A percentile compares a stretch with the other conserved stretches of the same genome.
Evolutionary conservation across 169 alveolate species (phyloP).

Genomic region (Amoebophrya sp.): DNA sequence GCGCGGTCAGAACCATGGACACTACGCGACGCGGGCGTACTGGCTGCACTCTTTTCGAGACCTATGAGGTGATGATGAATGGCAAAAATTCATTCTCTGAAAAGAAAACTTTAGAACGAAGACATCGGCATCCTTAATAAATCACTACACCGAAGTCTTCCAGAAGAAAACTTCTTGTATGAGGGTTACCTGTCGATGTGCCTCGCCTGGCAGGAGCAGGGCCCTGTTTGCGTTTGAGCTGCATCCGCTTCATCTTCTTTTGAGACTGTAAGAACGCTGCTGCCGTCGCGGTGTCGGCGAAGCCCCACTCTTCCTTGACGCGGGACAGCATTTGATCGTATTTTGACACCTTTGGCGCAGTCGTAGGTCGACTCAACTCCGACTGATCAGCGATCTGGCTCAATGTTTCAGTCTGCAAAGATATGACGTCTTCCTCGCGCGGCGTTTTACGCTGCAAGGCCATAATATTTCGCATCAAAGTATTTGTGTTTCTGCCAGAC

Average conservation of each 20-base stretch:
- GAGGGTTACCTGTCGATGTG: neutral
- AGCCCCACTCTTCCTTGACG: neutral
- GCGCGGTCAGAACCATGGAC: too few species aligned
- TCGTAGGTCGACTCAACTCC: neutral
- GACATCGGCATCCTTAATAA: neutral
- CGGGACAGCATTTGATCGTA: neutral
- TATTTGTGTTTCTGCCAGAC: neutral
- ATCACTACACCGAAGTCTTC: neutral
- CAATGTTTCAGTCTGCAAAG: neutral
- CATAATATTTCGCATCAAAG: neutral
- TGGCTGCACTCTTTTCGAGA: too few species aligned
- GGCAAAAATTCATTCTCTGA: neutral
- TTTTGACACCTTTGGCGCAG: neutral
- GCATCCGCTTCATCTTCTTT: neutral
- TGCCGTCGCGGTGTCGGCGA: neutral
- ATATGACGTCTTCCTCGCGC: neutral
- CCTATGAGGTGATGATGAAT: too few species aligned
- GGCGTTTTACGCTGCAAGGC: too few species aligned
- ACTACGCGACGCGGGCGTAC: too few species aligned
- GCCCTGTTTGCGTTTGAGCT: neutral
- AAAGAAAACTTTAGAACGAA: neutral
- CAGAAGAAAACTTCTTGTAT: too few species aligned
- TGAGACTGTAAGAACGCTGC: neutral
- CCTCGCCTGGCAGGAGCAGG: neutral
- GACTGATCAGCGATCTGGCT: neutral